phyloP scores from a whole-genome alignment of 2,329 filamentous ascomycete genomes.

The Cadophora malorum region DNA sequence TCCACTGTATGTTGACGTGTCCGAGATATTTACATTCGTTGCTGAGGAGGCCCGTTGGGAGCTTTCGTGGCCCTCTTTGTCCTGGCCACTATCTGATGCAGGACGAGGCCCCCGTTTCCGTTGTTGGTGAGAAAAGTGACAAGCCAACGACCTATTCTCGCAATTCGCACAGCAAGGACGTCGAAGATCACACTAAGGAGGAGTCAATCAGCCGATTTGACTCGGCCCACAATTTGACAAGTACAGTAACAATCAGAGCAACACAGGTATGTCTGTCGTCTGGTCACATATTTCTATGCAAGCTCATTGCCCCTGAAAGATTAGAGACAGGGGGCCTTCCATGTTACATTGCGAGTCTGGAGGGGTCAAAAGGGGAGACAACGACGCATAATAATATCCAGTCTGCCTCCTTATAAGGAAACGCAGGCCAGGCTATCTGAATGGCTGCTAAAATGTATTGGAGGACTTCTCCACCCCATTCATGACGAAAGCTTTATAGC shows the following conservation, averaged over 20 bases:
- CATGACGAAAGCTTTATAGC: no score
- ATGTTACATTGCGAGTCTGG: no score
- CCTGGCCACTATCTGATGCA: neutral
- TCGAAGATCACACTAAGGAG: conserved; percentile 14
- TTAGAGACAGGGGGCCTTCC: no score
- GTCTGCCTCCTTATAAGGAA: neutral
- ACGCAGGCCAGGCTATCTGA: no score
- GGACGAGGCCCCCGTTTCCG: conserved; percentile 19
- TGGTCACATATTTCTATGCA: no score
- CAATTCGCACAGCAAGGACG: conserved; percentile 21
- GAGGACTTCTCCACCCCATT: no score
- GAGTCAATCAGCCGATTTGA: neutral
- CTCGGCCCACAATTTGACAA: neutral
- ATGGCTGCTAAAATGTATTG: no score
- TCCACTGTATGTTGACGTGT: neutral
- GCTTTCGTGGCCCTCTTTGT: neutral
- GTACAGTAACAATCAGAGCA: neutral
- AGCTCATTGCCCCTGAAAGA: no score
- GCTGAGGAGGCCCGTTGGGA: neutral
- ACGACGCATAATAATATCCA: neutral
- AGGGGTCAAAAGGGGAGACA: no score
- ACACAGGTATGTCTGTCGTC: neutral
- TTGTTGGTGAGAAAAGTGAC: conserved; percentile 9
- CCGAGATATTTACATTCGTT: neutral
- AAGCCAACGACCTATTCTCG: conserved; percentile 18